A percentile compares a stretch with the other conserved stretches of the same genome.
Conservation (phyloP, 805 yeast genomes). For the Pichia manshurica region DNA sequence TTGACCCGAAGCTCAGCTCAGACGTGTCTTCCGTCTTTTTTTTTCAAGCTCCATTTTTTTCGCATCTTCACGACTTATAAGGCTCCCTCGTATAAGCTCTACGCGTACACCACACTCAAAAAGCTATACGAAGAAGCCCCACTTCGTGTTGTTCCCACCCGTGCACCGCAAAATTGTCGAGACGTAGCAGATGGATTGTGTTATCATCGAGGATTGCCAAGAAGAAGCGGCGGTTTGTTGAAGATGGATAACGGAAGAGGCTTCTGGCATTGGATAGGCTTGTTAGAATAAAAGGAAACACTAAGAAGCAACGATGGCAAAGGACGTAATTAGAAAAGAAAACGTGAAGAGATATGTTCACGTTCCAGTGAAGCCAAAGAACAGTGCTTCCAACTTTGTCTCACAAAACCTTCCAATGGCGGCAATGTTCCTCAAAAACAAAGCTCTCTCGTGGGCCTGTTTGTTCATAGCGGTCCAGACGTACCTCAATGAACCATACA, state of each 20-base stretch:
- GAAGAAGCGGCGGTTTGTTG: too few species aligned
- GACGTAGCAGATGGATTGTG: neutral
- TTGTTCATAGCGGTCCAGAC: slow-evolving; percentile 47
- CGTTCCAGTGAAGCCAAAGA: slow-evolving; percentile 41
- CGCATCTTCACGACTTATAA: too few species aligned
- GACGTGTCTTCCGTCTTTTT: too few species aligned
- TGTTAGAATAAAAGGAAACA: neutral
- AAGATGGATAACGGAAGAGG: neutral
- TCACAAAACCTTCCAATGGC: slow-evolving; percentile 56
- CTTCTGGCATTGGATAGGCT: too few species aligned
- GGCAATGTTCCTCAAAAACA: slow-evolving; percentile 56
- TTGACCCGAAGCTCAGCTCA: too few species aligned
- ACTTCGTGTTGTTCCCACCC: neutral
- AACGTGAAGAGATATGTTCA: slow-evolving; percentile 37
- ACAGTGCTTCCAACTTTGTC: slow-evolving; percentile 40
- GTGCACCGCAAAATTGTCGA: neutral
- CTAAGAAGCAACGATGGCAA: slow-evolving; percentile 19
- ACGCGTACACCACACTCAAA: too few species aligned
- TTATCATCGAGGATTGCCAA: too few species aligned
- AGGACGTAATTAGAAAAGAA: slow-evolving; percentile 29
- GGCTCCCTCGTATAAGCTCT: too few species aligned
- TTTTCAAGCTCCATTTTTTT: too few species aligned
- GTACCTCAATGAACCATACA: slow-evolving; percentile 36
- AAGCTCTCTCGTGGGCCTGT: slow-evolving; percentile 50
- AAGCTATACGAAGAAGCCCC: too few species aligned